These are phyloP conservation scores for Babesia gibsoni DNA, from an alignment of 169 alveolate genomes.

Conservation along the genomic window DNA sequence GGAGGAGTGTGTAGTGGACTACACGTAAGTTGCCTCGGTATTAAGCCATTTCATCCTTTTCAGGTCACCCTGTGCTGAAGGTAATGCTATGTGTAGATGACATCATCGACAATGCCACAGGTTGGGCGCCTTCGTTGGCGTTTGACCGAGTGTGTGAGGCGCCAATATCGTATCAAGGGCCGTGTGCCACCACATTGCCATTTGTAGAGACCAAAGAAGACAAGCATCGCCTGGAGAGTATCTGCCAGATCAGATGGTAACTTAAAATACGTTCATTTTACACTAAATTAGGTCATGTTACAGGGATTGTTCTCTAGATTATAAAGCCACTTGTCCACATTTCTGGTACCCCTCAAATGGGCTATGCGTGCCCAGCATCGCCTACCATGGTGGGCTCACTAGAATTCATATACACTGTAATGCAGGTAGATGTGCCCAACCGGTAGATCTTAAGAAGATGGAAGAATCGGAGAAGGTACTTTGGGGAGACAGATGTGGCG, in stretches of 20 bases:
- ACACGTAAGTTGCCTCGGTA: constrained; percentile 20
- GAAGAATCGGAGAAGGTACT: constrained; percentile 23
- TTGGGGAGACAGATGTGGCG: constrained; percentile 57
- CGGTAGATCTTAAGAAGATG: constrained; percentile 6
- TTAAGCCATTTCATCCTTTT: background rate
- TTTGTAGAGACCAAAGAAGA: constrained; percentile 23
- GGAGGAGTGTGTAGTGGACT: constrained; percentile 11
- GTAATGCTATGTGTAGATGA: too few relatives aligned
- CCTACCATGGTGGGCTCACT: constrained; percentile 24
- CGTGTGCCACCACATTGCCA: constrained; percentile 41
- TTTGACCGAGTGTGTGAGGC: constrained; percentile 33
- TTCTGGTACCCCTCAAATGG: constrained; percentile 29
- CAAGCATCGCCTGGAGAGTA: constrained; percentile 10
- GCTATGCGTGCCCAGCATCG: constrained; percentile 26
- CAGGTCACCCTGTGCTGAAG: constrained; percentile 47
- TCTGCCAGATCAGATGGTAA: constrained; percentile 52
- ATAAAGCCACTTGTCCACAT: constrained; percentile 29
- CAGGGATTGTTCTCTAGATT: constrained; percentile 1
- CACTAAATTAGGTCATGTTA: constrained; percentile 34
- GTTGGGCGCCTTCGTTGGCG: constrained; percentile 33
- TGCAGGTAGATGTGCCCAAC: constrained; percentile 27
- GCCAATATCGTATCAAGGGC: constrained; percentile 46
- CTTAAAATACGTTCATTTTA: background rate
- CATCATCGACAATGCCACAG: background rate
- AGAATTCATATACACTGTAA: background rate